A percentile compares a stretch with the other conserved stretches of the same genome.
Evolutionary conservation across 176 grass and related monocot species (phyloP).

Genomic region (Triticum turgidum): DNA sequence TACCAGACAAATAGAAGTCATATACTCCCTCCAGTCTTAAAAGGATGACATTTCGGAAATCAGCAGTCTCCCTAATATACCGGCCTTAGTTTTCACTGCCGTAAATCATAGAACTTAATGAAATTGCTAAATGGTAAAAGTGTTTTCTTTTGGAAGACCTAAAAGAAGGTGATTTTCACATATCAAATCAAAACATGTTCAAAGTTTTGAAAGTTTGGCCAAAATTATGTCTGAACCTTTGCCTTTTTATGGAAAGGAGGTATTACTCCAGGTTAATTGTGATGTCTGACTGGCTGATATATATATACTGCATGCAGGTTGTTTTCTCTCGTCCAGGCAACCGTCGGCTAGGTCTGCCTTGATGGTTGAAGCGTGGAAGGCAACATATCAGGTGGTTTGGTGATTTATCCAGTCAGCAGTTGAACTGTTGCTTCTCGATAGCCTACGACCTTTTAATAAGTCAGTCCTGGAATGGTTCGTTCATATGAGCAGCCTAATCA

Average conservation of each 20-base stretch:
- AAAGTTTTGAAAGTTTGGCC: background rate
- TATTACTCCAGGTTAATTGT: background rate
- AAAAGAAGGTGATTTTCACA: background rate
- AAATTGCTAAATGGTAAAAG: background rate
- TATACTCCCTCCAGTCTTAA: too few species aligned
- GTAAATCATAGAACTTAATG: too few species aligned
- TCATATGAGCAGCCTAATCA: background rate
- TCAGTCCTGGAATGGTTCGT: background rate
- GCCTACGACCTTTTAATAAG: background rate
- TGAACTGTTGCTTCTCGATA: background rate
- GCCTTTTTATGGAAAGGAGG: background rate
- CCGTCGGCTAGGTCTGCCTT: background rate
- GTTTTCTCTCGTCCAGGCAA: constrained; percentile 13
- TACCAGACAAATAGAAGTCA: too few species aligned
- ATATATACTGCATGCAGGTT: background rate
- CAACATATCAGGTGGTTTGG: background rate
- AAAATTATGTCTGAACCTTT: background rate
- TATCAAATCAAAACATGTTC: background rate
- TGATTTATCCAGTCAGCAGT: too few species aligned
- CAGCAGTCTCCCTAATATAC: too few species aligned
- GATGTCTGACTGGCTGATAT: background rate
- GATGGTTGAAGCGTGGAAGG: background rate
- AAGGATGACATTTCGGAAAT: too few species aligned
- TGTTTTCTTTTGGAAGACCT: background rate
- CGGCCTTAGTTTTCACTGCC: too few species aligned